These are phyloP conservation scores for Fonsecaea multimorphosa DNA, from an alignment of 2,329 filamentous ascomycete genomes.

Conservation along the genomic window DNA sequence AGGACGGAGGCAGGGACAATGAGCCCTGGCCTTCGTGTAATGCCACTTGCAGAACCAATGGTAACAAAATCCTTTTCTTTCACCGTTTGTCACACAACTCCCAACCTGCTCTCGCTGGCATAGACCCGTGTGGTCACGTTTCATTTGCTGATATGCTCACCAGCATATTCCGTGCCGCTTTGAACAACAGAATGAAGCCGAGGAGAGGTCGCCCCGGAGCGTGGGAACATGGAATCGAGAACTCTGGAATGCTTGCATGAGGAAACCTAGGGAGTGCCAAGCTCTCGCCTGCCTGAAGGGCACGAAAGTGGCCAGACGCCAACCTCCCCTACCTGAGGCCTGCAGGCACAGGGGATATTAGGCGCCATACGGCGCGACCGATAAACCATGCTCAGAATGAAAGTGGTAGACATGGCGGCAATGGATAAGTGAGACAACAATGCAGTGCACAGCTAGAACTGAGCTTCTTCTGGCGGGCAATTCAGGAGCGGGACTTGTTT, in stretches of 20 bases:
- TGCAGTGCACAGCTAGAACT: no score
- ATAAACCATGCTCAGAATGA: not conserved
- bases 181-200: not conserved
- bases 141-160: not conserved
- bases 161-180: not conserved
- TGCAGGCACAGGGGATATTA: no score
- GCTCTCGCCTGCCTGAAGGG: no score
- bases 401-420: not conserved
- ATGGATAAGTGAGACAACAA: no score
- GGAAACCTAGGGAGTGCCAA: no score
- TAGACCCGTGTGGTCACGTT: not conserved
- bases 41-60: constrained; percentile 16
- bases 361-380: no score
- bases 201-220: not conserved
- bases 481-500: no score
- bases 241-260: no score
- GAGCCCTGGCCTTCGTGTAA: constrained; percentile 15
- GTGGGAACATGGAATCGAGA: no score
- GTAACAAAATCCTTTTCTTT: not conserved
- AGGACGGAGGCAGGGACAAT: constrained; percentile 5
- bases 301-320: no score
- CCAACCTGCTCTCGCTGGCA: not conserved
- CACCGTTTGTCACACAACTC: not conserved
- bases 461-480: no score
- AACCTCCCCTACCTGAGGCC: no score